Conservation (phyloP, 2,329 filamentous ascomycete genomes). For the Trichoderma harzianum region DNA sequence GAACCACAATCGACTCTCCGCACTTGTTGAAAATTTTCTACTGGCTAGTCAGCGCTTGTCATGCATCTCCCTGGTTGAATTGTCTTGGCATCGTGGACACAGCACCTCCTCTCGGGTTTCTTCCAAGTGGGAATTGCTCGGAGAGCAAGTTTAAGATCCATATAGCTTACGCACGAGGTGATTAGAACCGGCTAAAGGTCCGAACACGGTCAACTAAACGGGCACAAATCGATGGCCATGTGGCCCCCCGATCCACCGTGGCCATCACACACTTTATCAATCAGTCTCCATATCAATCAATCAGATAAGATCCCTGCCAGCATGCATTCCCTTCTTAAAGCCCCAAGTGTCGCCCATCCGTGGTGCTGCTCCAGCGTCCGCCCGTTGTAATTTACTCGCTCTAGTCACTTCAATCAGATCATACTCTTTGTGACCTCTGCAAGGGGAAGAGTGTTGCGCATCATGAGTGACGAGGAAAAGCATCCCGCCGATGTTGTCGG, state of each 20-base stretch:
- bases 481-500: background rate
- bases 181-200: background rate
- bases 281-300: constrained; percentile 2
- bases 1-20: background rate
- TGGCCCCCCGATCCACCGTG: constrained; percentile 5
- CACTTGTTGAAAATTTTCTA: background rate
- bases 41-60: constrained; percentile 6
- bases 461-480: constrained; percentile 11
- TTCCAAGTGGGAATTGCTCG: background rate
- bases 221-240: constrained; percentile 2
- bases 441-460: background rate
- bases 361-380: background rate
- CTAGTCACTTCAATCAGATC: background rate
- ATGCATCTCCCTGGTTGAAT: constrained; percentile 1
- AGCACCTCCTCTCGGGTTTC: background rate
- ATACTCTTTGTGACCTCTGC: background rate
- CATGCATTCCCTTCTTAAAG: background rate
- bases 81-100: background rate
- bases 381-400: background rate
- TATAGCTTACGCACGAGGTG: background rate
- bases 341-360: background rate
- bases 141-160: background rate
- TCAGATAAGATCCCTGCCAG: constrained; percentile 13
- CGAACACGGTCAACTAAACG: background rate
- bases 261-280: constrained; percentile 6